Conservation (phyloP, 805 yeast species). For the Kazachstania africana region DNA sequence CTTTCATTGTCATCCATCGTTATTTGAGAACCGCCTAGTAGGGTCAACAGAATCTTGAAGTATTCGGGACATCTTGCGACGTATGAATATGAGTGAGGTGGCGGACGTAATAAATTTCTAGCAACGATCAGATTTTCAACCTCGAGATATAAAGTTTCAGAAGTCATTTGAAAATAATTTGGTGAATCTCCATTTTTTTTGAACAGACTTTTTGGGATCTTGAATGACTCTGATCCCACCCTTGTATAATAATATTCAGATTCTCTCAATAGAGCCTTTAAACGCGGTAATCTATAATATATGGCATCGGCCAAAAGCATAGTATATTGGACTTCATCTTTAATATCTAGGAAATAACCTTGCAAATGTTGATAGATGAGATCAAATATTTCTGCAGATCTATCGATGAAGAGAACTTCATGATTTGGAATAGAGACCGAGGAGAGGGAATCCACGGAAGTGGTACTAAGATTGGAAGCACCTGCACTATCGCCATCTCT, state of each 20-base stretch:
- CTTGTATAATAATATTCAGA: slow-evolving; percentile 43
- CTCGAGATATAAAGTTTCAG: slow-evolving; percentile 40
- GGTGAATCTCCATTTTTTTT: slow-evolving; percentile 57
- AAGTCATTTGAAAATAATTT: slow-evolving; percentile 61
- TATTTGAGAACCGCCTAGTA: slow-evolving; percentile 43
- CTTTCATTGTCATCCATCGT: slow-evolving; percentile 47
- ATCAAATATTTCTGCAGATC: slow-evolving; percentile 60
- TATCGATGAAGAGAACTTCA: slow-evolving; percentile 50
- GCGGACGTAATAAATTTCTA: slow-evolving; percentile 55
- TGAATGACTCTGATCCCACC: slow-evolving; percentile 51
- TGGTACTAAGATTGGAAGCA: background rate
- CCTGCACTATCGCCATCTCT: background rate
- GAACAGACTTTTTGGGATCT: slow-evolving; percentile 45
- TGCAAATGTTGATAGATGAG: slow-evolving; percentile 62
- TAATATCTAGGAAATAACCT: slow-evolving; percentile 61
- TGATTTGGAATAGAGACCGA: background rate
- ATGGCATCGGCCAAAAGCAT: slow-evolving; percentile 57
- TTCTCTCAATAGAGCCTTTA: slow-evolving; percentile 37
- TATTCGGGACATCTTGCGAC: slow-evolving; percentile 40
- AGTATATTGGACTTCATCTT: slow-evolving; percentile 47
- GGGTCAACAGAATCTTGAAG: slow-evolving; percentile 43
- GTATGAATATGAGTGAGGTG: slow-evolving; percentile 49
- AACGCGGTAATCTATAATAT: slow-evolving; percentile 54
- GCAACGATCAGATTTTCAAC: slow-evolving; percentile 31
- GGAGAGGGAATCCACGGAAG: background rate